Base-by-base conservation (phyloP, 2,329 filamentous ascomycete species). In the Elsinoe arachidis region DNA sequence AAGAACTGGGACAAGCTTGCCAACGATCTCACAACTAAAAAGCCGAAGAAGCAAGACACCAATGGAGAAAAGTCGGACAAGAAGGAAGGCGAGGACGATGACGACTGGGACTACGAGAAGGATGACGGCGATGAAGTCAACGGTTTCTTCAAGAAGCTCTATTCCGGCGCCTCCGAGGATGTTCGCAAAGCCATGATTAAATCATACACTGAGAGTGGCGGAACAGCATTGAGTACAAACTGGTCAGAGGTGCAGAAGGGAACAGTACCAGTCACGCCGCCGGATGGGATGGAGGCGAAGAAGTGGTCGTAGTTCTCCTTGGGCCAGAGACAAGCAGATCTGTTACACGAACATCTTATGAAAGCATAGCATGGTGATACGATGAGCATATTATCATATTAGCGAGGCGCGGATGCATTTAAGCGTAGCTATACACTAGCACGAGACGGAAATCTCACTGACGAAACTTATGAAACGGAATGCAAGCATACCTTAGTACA, bases 181-280 rank as follows among this genome's bases (percentile, higher is more conserved):
- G 88, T 89, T 59, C 84, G 84, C 68, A 83, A 90, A 1, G 93
- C 93, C 7, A 99, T 99, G 93, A 89, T 95, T 83, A 99, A 99
- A 81, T 95, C 89, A 68, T 97, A 89, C 67, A 79, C 84, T 12
- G 92, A 99, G 77, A 96, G 91, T 71, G 93, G 95, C 64, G 93
- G 93, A 3, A 99, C 93, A 0, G 82, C 88, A 2, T 75, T 99
- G 52, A 96, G 90, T 71, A 99, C 93, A 0, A 90, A 92, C 69
- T 99, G 93, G 93, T 73, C 75, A 9, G 87, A 95, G 61, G 92
- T 96, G 17, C 81, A 82, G 53, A 80, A 78, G 61, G 83, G 82
- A 15, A 86, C 74, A 21, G 87, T 96, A 23, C 82, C 88, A 68
- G 87, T 84, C 0, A 72, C 76, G 35, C 87, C 89, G 7, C 89